Base-by-base conservation (phyloP, 2,329 filamentous ascomycete species). In the Hysterium pulicare region DNA sequence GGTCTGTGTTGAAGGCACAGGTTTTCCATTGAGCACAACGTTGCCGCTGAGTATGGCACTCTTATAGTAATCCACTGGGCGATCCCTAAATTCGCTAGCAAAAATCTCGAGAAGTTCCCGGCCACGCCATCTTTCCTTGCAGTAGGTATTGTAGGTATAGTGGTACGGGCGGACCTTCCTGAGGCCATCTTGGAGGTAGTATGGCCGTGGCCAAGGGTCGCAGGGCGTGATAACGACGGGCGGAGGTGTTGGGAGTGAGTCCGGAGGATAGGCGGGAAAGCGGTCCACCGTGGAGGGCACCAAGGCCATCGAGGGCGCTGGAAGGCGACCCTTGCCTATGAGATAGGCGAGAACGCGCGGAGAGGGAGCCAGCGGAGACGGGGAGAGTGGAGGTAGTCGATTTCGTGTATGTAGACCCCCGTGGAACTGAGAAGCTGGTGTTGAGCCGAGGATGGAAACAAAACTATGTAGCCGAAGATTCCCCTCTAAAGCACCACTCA, bases 81-180 rank as follows among this genome's bases (percentile, higher is more conserved):
- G 76, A 68, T 98, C 93, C 54, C 93, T 82, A 63, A 98, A 98
- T 67, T 98, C 93, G 61, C 84, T 83, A 33, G 83, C 78, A 68
- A 96, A 98, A 36, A 98, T 87, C 36, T 96, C 89, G 39, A 95
- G 74, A 35, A 98, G 72, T 46, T 79, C 77, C 28, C 88, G 78
- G 23, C 84, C 87, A 41, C 91, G 80, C 93, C 93, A 98, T 66
- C 93, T 78, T 70, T 95, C 79, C 70, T 97, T 98, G 74, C 87
- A 93, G 71, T 82, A 89, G 0, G 91, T 96, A 62, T 95, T 94
- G 74, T 96, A 96, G 2, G 90, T 96, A 66, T 78, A 96, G 64
- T 93, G 82, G 63, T 98, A 97, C 3, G 91, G 91, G 33, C 77
- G 77, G 23, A 96, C 85, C 50, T 89, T 83, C 38, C 90, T 84